phyloP scores from a whole-genome alignment of 2,329 filamentous ascomycete species.

The Exserohilum rostratum region DNA sequence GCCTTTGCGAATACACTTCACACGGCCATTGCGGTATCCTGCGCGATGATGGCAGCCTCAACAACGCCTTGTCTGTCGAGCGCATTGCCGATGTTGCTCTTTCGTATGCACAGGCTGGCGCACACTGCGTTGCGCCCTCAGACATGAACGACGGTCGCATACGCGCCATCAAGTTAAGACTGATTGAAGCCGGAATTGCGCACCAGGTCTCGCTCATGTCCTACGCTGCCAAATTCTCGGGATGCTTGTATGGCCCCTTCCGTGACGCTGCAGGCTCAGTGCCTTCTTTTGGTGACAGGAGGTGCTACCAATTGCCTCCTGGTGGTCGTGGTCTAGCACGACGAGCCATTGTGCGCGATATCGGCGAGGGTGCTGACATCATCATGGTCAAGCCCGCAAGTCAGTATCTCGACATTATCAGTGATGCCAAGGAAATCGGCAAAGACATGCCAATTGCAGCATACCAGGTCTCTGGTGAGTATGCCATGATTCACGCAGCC shows the following conservation, averaged over 20 bases:
- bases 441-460: slow-evolving; percentile 91
- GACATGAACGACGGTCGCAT: slow-evolving; percentile 99
- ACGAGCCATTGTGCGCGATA: slow-evolving; percentile 87
- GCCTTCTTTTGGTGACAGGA: slow-evolving; percentile 90
- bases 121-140: slow-evolving; percentile 94
- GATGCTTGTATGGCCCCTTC: slow-evolving; percentile 96
- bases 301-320: slow-evolving; percentile 95
- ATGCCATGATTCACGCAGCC: slow-evolving; percentile 94
- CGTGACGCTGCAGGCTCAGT: slow-evolving; percentile 91
- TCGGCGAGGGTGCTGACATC: slow-evolving; percentile 91
- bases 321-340: slow-evolving; percentile 90
- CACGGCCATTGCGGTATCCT: slow-evolving; percentile 98
- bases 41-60: slow-evolving; percentile 87
- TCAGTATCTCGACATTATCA: slow-evolving; percentile 96
- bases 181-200: slow-evolving; percentile 92
- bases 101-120: slow-evolving; percentile 92
- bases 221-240: slow-evolving; percentile 96
- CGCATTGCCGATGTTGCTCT: slow-evolving; percentile 97
- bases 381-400: slow-evolving; percentile 99
- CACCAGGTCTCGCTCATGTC: slow-evolving; percentile 95
- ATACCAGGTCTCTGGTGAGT: slow-evolving; percentile 97
- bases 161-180: slow-evolving; percentile 94
- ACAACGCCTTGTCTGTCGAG: slow-evolving; percentile 92
- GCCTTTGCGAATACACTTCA: slow-evolving; percentile 97
- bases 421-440: slow-evolving; percentile 92